These are phyloP conservation scores for Cyberlindnera misumaiensis DNA, from an alignment of 805 yeast genomes.

Conservation along the genomic window DNA sequence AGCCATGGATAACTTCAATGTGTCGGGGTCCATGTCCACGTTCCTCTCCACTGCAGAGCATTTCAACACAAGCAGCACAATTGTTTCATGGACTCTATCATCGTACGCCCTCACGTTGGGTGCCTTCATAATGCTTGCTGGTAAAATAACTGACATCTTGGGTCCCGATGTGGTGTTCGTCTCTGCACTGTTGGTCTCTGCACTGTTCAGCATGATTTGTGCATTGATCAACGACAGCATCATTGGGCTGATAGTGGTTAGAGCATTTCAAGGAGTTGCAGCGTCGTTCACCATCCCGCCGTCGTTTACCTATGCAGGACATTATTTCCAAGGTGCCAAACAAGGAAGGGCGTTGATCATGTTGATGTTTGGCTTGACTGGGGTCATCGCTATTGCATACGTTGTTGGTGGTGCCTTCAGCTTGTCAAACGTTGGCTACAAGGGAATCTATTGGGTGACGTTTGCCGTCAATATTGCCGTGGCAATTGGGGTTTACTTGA, in stretches of 20 bases:
- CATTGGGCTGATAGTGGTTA: slow-evolving; percentile 32
- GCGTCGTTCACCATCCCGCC: slow-evolving; percentile 37
- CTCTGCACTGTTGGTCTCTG: slow-evolving; percentile 19
- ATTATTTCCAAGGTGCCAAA: slow-evolving; percentile 23
- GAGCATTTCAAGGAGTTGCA: slow-evolving; percentile 40
- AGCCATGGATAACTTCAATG: slow-evolving; percentile 8
- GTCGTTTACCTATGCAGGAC: slow-evolving; percentile 27
- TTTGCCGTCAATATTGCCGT: slow-evolving; percentile 26
- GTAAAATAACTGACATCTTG: slow-evolving; percentile 35
- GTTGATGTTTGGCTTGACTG: slow-evolving; percentile 23
- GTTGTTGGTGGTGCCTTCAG: slow-evolving; percentile 41
- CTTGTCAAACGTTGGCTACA: slow-evolving; percentile 30
- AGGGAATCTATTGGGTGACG: slow-evolving; percentile 31
- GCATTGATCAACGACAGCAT: slow-evolving; percentile 30
- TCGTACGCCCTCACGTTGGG: slow-evolving; percentile 39
- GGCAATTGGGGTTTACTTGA: slow-evolving; percentile 22
- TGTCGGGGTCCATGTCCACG: slow-evolving; percentile 16
- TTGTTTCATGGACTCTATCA: slow-evolving; percentile 36
- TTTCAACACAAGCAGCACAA: slow-evolving; percentile 16
- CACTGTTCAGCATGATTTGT: slow-evolving; percentile 26
- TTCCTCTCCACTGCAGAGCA: slow-evolving; percentile 1
- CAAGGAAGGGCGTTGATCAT: slow-evolving; percentile 24
- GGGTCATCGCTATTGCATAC: slow-evolving; percentile 33
- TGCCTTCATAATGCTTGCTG: slow-evolving; percentile 35
- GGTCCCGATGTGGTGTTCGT: slow-evolving; percentile 31